Conservation (phyloP, 805 yeast genomes). For the Nadsonia fulvescens region DNA sequence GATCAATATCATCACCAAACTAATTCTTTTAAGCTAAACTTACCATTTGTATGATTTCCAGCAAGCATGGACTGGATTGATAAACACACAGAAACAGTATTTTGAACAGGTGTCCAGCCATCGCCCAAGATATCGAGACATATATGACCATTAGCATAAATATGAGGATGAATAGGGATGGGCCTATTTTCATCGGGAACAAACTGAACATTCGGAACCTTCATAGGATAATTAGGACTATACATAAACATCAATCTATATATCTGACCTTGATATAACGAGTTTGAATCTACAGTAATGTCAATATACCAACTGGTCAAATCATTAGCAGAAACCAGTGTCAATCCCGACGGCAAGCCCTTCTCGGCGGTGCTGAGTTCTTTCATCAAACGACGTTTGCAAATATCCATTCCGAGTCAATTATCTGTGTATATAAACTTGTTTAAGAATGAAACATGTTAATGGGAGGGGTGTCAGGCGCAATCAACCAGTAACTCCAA, state of each 20-base stretch:
- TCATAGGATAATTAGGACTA: constrained; percentile 34
- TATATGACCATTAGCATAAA: constrained; percentile 64
- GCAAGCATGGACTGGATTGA: constrained; percentile 50
- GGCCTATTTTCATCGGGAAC: constrained; percentile 13
- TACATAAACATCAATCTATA: constrained; percentile 29
- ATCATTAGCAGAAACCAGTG: constrained; percentile 18
- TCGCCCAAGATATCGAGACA: constrained; percentile 46
- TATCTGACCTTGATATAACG: constrained; percentile 21
- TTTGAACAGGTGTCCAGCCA: constrained; percentile 51
- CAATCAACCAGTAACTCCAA: too few relatives aligned
- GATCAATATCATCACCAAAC: background rate
- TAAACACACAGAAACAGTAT: constrained; percentile 20
- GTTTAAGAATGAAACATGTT: too few relatives aligned
- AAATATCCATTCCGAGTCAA: too few relatives aligned
- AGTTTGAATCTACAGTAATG: constrained; percentile 21
- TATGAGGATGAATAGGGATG: constrained; percentile 58
- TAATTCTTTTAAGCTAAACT: constrained; percentile 5
- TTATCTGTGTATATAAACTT: too few relatives aligned
- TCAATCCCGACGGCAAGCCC: constrained; percentile 14
- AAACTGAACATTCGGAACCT: constrained; percentile 40
- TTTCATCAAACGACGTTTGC: constrained; percentile 7
- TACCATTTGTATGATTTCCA: constrained; percentile 25
- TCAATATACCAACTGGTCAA: constrained; percentile 22
- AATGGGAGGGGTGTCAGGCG: too few relatives aligned
- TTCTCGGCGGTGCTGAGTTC: constrained; percentile 7